A percentile compares a stretch with the other conserved stretches of the same genome.
Conservation (phyloP, 2,329 filamentous ascomycete genomes). For the Nemania sp. region DNA sequence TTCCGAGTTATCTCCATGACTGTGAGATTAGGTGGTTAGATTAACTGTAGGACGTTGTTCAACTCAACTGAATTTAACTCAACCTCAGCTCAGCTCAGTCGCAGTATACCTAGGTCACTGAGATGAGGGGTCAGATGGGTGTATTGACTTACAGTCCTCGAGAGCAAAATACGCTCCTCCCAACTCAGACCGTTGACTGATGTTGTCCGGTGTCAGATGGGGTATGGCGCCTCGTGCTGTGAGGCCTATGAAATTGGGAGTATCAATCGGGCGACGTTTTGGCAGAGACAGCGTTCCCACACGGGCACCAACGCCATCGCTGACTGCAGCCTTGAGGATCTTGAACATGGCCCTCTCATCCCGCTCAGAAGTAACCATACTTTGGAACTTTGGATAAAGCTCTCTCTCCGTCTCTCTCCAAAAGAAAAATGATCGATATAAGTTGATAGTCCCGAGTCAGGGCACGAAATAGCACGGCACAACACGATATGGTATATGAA, state of each 20-base stretch:
- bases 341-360: conserved; percentile 57
- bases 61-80: background rate
- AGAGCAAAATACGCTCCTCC: conserved; percentile 82
- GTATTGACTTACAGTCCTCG: conserved; percentile 84
- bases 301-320: conserved; percentile 65
- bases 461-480: no score
- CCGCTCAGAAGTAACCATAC: conserved; percentile 37
- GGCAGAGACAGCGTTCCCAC: conserved; percentile 74
- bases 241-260: conserved; percentile 83
- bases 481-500: background rate
- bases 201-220: conserved; percentile 88
- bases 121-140: background rate
- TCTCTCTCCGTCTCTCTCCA: no score
- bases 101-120: background rate
- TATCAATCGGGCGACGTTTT: conserved; percentile 75
- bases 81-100: background rate
- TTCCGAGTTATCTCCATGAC: conserved; percentile 65
- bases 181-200: conserved; percentile 73
- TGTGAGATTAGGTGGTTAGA: conserved; percentile 47
- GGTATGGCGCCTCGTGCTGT: conserved; percentile 88
- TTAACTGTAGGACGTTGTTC: background rate
- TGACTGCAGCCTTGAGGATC: conserved; percentile 57
- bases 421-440: no score
- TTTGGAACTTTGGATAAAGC: conserved; percentile 5
- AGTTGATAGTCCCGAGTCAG: background rate